Conservation (phyloP, 371 early-diverging fungal genomes). For the Actinomortierella ambigua region DNA sequence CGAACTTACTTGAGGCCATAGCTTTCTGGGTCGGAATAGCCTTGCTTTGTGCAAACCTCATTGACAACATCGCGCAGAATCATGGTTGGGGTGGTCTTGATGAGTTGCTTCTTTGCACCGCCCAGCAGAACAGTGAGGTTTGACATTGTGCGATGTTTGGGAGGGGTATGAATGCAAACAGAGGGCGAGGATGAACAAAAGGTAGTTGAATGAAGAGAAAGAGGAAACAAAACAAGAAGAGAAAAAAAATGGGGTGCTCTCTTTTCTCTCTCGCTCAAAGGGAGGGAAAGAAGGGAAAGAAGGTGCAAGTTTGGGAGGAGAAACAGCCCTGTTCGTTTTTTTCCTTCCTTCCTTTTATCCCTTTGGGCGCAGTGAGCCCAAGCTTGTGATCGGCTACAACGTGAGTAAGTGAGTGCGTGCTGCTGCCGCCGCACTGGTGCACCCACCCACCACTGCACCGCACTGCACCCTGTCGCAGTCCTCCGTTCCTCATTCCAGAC, state of each 20-base stretch:
- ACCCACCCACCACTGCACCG: no score
- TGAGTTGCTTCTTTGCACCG: slow-evolving; percentile 45
- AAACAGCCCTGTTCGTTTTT: not conserved
- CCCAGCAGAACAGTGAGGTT: slow-evolving; percentile 46
- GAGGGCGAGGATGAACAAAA: not conserved
- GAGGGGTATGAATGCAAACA: not conserved
- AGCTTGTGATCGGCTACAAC: no score
- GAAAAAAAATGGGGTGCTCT: slow-evolving; percentile 1
- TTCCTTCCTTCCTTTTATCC: not conserved
- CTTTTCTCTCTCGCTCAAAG: no score
- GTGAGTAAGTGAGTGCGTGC: no score
- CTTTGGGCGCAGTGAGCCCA: not conserved
- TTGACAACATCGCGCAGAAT: slow-evolving; percentile 46
- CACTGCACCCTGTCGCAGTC: not conserved
- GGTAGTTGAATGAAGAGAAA: not conserved
- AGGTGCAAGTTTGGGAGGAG: not conserved
- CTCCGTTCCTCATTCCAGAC: no score
- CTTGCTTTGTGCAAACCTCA: slow-evolving; percentile 46
- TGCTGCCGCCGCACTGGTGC: no score
- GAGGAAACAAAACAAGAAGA: slow-evolving; percentile 2
- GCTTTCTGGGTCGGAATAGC: slow-evolving; percentile 40
- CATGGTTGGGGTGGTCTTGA: slow-evolving; percentile 52
- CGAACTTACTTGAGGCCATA: slow-evolving; percentile 53
- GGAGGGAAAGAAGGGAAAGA: not conserved
- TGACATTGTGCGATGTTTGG: slow-evolving; percentile 33